Base-by-base conservation (phyloP, 345 rosid genomes). In the Garcia nutans region DNA sequence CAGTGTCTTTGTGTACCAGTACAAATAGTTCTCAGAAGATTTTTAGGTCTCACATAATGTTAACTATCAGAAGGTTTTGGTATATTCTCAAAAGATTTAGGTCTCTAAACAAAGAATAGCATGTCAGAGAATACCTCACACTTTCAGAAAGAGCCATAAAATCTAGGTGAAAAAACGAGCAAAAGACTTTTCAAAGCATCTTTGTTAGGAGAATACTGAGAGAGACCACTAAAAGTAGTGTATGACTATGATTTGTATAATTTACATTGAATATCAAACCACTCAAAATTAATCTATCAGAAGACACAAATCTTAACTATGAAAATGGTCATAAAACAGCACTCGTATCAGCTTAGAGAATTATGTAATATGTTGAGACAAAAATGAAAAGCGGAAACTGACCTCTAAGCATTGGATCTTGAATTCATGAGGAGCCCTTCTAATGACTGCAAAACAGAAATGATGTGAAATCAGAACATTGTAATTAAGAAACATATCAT, bases 331-430 rank as follows among this genome's bases (percentile, higher is more conserved):
- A 24, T 23, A 42, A 45, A 52, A 49, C 62, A 42, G 2, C 47
- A 41, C 1, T 16, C 0, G 23, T 41, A 68, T 10, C 20, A 68
- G 41, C 12, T 45, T n/a, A 45, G n/a, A 67, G 31, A 73, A 45
- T 24, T 22, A 50, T 54, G 20, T 4, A 17, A 52, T 58, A 70
- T 12, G 31, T 62, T 49, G 52, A 28, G 74, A 52, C 24, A 62
- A 42, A 24, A 6, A 16, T 55, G 8, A 57, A 20, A 17, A 31
- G 23, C 37, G 66, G 65, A 63, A 81, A 80, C 93, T 75, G 80
- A 96, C 99, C 99, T 92, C 97, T 72, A 96, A 89, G 90, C 98
- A 93, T n/a, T 88, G 83, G n/a, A 96, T 96, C 89, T 96, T 96
- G 90, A 96, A 96, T 83, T 96, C 98, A 81, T 96, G 99, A 78